Evolutionary conservation across 2,329 filamentous ascomycete genomes (phyloP).

Genomic region (Sarocladiaceae sp.): DNA sequence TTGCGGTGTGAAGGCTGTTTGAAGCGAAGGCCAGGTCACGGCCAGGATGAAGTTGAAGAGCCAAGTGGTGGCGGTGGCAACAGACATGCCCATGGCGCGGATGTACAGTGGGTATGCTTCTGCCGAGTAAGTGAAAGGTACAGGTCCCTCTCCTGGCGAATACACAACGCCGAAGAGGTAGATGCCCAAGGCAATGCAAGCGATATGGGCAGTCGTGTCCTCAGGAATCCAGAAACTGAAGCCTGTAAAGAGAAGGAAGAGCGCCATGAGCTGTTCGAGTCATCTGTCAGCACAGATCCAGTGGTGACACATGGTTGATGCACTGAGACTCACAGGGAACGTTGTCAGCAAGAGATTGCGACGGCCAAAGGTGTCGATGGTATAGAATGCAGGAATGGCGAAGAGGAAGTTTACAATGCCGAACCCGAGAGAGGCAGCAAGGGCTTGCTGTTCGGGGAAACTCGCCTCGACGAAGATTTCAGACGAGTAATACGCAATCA

Average conservation of each 20-base stretch:
- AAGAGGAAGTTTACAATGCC: constrained; percentile 61
- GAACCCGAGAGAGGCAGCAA: constrained; percentile 56
- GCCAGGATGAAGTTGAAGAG: constrained; percentile 22
- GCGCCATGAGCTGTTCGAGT: constrained; percentile 49
- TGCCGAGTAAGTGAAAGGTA: constrained; percentile 50
- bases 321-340: constrained; percentile 43
- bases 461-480: constrained; percentile 47
- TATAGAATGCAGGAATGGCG: constrained; percentile 56
- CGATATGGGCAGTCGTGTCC: constrained; percentile 22
- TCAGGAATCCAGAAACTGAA: constrained; percentile 39
- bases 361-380: constrained; percentile 57
- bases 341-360: constrained; percentile 57
- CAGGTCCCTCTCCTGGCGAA: constrained; percentile 45
- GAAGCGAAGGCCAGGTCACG: constrained; percentile 19
- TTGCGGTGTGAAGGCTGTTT: constrained; percentile 16
- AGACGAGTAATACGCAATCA: constrained; percentile 43
- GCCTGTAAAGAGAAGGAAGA: constrained; percentile 40
- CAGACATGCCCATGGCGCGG: constrained; percentile 43
- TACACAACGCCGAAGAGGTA: constrained; percentile 29
- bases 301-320: background rate
- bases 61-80: constrained; percentile 29
- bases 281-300: background rate
- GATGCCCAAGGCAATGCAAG: constrained; percentile 24
- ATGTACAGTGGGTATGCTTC: constrained; percentile 49
- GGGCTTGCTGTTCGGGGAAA: constrained; percentile 43